These are phyloP conservation scores for Fusarium sp. DNA, from an alignment of 2,329 filamentous ascomycete genomes.

Conservation along the genomic window DNA sequence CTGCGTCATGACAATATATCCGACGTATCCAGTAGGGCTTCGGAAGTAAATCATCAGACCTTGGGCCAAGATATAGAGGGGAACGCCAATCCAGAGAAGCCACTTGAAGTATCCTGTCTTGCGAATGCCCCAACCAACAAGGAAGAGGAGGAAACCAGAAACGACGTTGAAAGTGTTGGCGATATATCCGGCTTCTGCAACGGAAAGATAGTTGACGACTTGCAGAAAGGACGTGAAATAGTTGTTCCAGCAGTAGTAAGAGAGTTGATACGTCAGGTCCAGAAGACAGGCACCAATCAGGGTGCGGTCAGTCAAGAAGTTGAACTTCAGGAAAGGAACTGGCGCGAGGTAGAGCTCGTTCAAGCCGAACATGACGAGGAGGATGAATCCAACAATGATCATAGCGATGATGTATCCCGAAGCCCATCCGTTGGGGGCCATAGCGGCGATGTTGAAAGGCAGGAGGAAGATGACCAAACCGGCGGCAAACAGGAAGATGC, in stretches of 20 bases:
- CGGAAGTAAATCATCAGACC: conserved; percentile 13
- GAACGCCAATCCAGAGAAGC: conserved; percentile 10
- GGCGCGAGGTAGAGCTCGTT: conserved; percentile 60
- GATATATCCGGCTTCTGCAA: conserved; percentile 7
- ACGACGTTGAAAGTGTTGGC: conserved; percentile 7
- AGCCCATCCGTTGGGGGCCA: conserved; percentile 22
- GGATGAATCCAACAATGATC: conserved; percentile 14
- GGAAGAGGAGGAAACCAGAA: not conserved
- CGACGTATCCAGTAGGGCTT: not conserved
- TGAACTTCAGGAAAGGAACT: conserved; percentile 17
- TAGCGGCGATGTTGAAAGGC: conserved; percentile 23
- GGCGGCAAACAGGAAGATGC: conserved; percentile 12
- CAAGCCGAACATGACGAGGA: conserved; percentile 60
- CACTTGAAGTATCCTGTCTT: conserved; percentile 11
- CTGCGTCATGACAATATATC: conserved; percentile 10
- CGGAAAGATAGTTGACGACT: conserved; percentile 4
- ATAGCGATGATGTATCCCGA: conserved; percentile 29
- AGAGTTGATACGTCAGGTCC: conserved; percentile 1
- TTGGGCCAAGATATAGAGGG: conserved; percentile 7
- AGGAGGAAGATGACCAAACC: conserved; percentile 15
- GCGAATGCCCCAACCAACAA: conserved; percentile 5
- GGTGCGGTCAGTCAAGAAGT: conserved; percentile 17
- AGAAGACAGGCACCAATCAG: conserved; percentile 18
- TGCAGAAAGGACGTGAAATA: conserved; percentile 9
- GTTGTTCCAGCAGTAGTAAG: conserved; percentile 13